Conservation (phyloP, 2,329 filamentous ascomycete species). For the Fusarium poae region DNA sequence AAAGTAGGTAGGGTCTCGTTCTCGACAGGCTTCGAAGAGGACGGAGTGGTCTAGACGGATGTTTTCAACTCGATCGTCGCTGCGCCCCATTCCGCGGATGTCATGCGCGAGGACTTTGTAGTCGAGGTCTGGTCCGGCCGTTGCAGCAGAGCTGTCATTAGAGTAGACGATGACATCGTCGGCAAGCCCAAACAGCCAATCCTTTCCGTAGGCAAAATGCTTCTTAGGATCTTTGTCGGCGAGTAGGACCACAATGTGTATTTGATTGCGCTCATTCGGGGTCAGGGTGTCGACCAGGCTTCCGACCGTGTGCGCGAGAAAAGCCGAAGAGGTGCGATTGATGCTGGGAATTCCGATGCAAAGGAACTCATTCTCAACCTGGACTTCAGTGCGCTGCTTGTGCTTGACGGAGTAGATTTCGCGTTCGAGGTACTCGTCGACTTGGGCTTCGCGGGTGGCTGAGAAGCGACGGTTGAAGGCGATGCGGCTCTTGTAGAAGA, state of each 20-base stretch:
- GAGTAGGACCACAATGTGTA: constrained; percentile 53
- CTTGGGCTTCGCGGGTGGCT: constrained; percentile 44
- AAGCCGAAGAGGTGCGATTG: constrained; percentile 50
- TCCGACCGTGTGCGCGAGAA: constrained; percentile 50
- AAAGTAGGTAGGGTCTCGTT: constrained; percentile 51
- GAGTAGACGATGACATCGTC: constrained; percentile 54
- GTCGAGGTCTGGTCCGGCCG: constrained; percentile 14
- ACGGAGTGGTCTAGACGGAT: constrained; percentile 54
- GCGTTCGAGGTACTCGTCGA: constrained; percentile 43
- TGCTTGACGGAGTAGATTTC: constrained; percentile 28
- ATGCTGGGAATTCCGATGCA: constrained; percentile 55
- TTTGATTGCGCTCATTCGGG: constrained; percentile 49
- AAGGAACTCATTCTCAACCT: constrained; percentile 36
- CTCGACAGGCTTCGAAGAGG: constrained; percentile 52
- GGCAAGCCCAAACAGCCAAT: constrained; percentile 51
- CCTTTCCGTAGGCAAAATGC: constrained; percentile 51
- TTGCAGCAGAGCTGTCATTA: background rate
- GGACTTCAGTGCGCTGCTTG: constrained; percentile 16
- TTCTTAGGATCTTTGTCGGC: constrained; percentile 52
- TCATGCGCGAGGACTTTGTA: constrained; percentile 41
- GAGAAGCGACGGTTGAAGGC: constrained; percentile 51
- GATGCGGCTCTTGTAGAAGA: constrained; percentile 50
- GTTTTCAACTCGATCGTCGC: constrained; percentile 51
- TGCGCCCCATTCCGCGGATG: constrained; percentile 44
- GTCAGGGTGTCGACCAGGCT: constrained; percentile 52